Evolutionary conservation across 2,329 filamentous ascomycete species (phyloP).

Genomic region (Dactylellina haptotyla): DNA sequence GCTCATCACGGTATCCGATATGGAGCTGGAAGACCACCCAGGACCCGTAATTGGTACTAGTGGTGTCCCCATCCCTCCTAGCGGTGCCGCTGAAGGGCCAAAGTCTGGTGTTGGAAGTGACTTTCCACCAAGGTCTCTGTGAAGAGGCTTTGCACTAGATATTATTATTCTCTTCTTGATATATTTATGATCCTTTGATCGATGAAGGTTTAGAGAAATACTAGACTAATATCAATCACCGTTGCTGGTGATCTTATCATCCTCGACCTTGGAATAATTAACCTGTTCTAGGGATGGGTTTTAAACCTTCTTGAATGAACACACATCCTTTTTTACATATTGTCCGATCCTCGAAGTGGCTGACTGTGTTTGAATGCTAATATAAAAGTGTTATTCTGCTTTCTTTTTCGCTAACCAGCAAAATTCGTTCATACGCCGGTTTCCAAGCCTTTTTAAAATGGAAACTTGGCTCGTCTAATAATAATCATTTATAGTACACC

Average conservation of each 20-base stretch:
- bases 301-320: slow-evolving; percentile 5
- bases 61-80: slow-evolving; percentile 41
- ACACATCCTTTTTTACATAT: not conserved
- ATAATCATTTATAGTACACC: slow-evolving; percentile 19
- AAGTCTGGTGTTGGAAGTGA: slow-evolving; percentile 37
- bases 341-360: not conserved
- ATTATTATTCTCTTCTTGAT: not conserved
- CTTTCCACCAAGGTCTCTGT: slow-evolving; percentile 30
- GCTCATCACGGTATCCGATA: slow-evolving; percentile 43
- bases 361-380: not conserved
- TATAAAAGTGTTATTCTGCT: slow-evolving; percentile 21
- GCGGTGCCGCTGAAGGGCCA: slow-evolving; percentile 31
- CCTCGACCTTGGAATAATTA: not conserved
- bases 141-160: slow-evolving; percentile 3
- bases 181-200: too few species aligned
- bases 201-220: slow-evolving; percentile 28
- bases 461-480: slow-evolving; percentile 13
- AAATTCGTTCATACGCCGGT: not conserved
- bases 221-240: slow-evolving; percentile 13
- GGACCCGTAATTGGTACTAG: slow-evolving; percentile 38
- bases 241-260: not conserved
- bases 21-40: slow-evolving; percentile 35
- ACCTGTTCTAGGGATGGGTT: not conserved
- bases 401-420: not conserved
- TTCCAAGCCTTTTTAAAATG: slow-evolving; percentile 26